Conservation (phyloP, 306 rosid species). For the Morella rubra region DNA sequence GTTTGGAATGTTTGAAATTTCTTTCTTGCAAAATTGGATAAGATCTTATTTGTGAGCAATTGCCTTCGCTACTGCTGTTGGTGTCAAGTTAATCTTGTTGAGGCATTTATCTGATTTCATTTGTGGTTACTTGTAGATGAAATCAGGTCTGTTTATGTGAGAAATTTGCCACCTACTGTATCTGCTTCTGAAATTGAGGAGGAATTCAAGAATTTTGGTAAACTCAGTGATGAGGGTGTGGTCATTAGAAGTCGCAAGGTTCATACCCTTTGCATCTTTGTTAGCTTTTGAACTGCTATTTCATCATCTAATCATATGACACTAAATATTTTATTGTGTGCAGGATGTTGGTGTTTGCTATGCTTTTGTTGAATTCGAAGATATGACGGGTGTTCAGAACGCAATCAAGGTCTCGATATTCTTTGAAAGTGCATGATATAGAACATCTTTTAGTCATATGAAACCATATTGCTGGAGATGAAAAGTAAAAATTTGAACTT, state of each 20-base stretch:
- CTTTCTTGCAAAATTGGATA: background rate
- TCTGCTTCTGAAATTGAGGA: slow-evolving; percentile 81
- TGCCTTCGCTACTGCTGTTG: background rate
- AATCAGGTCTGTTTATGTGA: slow-evolving; percentile 89
- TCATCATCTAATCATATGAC: slow-evolving; percentile 2
- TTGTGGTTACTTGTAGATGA: slow-evolving; percentile 44
- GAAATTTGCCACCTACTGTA: slow-evolving; percentile 75
- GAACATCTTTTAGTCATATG: background rate
- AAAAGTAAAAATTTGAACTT: background rate
- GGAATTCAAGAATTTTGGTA: slow-evolving; percentile 78
- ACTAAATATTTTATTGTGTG: slow-evolving; percentile 30
- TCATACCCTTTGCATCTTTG: slow-evolving; percentile 21
- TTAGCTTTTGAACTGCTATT: slow-evolving; percentile 11
- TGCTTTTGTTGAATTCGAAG: slow-evolving; percentile 95
- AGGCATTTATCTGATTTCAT: background rate
- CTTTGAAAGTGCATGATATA: background rate
- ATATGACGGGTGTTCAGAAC: slow-evolving; percentile 75
- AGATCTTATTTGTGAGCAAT: background rate
- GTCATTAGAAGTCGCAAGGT: slow-evolving; percentile 97
- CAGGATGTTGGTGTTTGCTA: slow-evolving; percentile 99
- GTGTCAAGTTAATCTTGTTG: background rate
- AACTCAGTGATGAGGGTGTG: slow-evolving; percentile 78
- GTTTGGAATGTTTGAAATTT: background rate
- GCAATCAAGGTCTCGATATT: slow-evolving; percentile 71
- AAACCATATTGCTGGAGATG: background rate